Conservation (phyloP, 2,329 filamentous ascomycete genomes). For the Mariannaea sp. region DNA sequence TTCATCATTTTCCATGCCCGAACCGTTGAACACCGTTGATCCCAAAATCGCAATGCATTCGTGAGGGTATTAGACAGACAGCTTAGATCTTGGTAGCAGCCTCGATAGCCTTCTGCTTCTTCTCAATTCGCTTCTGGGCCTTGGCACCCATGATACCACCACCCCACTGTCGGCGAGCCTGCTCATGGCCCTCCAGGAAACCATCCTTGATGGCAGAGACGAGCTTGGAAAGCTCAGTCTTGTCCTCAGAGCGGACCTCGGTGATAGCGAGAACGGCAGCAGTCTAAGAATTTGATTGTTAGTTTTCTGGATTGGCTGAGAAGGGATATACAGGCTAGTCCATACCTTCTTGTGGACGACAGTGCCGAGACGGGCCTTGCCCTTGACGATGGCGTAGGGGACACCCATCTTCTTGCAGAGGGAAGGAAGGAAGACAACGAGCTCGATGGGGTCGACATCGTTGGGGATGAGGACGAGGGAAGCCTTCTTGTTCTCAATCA, state of each 20-base stretch:
- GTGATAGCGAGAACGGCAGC: conserved; percentile 94
- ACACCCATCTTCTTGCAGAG: conserved; percentile 99
- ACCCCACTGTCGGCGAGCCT: conserved; percentile 91
- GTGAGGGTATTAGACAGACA: conserved; percentile 46
- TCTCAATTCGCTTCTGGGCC: conserved; percentile 76
- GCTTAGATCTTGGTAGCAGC: conserved; percentile 94
- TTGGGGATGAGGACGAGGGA: conserved; percentile 97
- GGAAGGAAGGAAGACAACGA: conserved; percentile 98
- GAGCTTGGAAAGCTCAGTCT: conserved; percentile 97
- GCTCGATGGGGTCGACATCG: conserved; percentile 99
- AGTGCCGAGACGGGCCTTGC: conserved; percentile 98
- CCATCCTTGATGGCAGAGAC: conserved; percentile 96
- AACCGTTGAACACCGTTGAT: conserved; percentile 49
- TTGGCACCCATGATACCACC: conserved; percentile 99
- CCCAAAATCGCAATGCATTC: conserved; percentile 47
- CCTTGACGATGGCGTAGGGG: conserved; percentile 99
- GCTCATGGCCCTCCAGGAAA: conserved; percentile 95
- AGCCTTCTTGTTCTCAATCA: conserved; percentile 99
- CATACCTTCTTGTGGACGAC: conserved; percentile 98
- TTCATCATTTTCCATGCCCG: conserved; percentile 50
- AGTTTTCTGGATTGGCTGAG: conserved; percentile 34
- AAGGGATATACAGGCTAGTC: background rate
- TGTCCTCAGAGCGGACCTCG: conserved; percentile 97
- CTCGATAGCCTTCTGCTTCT: conserved; percentile 95
- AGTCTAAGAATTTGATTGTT: conserved; percentile 69